phyloP scores from a whole-genome alignment of 441 rosid species.

The Erodium texanum region DNA sequence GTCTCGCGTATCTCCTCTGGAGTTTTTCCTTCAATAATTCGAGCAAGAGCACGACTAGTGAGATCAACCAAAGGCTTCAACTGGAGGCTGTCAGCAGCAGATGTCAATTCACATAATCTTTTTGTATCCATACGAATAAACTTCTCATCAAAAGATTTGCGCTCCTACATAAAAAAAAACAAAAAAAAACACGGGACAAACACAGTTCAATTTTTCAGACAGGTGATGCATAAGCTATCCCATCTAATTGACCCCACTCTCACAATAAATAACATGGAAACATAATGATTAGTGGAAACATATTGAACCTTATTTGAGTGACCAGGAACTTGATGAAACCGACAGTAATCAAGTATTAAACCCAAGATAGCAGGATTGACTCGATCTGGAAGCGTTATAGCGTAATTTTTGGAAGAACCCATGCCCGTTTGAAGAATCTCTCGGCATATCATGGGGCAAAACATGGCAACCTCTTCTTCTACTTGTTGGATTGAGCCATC shows the following conservation, averaged over 20 bases:
- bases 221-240: background rate
- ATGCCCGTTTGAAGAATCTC: slow-evolving; percentile 47
- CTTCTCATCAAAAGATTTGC: slow-evolving; percentile 49
- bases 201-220: background rate
- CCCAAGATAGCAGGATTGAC: slow-evolving; percentile 51
- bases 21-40: slow-evolving; percentile 60
- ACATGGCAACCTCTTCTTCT: slow-evolving; percentile 71
- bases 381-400: slow-evolving; percentile 57
- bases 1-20: slow-evolving; percentile 65
- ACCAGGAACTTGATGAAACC: slow-evolving; percentile 64
- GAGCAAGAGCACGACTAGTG: slow-evolving; percentile 58
- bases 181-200: no score
- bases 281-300: background rate
- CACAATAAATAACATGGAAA: background rate
- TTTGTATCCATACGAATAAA: slow-evolving; percentile 53
- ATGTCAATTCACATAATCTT: slow-evolving; percentile 50
- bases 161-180: slow-evolving; percentile 33
- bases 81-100: slow-evolving; percentile 61
- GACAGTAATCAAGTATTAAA: slow-evolving; percentile 53
- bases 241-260: background rate
- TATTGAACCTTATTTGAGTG: slow-evolving; percentile 52
- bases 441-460: slow-evolving; percentile 55
- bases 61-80: slow-evolving; percentile 61
- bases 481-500: slow-evolving; percentile 70
- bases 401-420: slow-evolving; percentile 58